phyloP scores from a whole-genome alignment of 2,329 filamentous ascomycete genomes.

The Hypoxylon sp. region DNA sequence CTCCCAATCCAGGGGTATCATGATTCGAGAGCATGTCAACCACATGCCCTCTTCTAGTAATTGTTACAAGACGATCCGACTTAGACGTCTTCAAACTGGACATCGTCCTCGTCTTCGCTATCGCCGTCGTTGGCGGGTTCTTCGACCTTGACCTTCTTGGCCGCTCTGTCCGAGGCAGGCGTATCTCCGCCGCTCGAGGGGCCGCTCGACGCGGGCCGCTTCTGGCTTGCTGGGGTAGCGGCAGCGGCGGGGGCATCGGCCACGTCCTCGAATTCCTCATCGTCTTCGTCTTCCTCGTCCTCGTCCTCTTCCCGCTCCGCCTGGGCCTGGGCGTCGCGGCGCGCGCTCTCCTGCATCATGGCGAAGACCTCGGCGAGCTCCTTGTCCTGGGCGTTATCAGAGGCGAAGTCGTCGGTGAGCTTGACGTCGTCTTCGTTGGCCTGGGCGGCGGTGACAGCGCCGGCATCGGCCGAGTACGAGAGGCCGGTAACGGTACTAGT shows the following conservation, averaged over 20 bases:
- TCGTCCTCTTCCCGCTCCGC: conserved; percentile 50
- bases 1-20: conserved; percentile 27
- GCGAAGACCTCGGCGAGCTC: conserved; percentile 74
- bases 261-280: conserved; percentile 49
- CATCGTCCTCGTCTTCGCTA: conserved; percentile 51
- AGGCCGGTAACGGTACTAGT: conserved; percentile 73
- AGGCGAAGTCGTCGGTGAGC: conserved; percentile 50
- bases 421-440: conserved; percentile 57
- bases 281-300: conserved; percentile 44
- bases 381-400: conserved; percentile 60
- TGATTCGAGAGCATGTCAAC: conserved; percentile 6
- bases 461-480: conserved; percentile 56
- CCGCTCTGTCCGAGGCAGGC: conserved; percentile 49
- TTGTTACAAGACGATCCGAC: neutral
- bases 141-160: conserved; percentile 62
- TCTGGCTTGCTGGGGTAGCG: conserved; percentile 41
- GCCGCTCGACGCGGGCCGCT: conserved; percentile 43
- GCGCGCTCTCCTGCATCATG: conserved; percentile 62
- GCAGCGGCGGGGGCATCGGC: conserved; percentile 39
- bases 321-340: conserved; percentile 55
- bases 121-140: conserved; percentile 47
- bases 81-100: conserved; percentile 58
- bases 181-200: conserved; percentile 45
- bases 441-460: conserved; percentile 47
- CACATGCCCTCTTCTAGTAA: neutral